Evolutionary conservation across 257 asterid species (phyloP), one percentile per base, ranked within the genome.

Genomic region (Solanum gandarillasii): DNA sequence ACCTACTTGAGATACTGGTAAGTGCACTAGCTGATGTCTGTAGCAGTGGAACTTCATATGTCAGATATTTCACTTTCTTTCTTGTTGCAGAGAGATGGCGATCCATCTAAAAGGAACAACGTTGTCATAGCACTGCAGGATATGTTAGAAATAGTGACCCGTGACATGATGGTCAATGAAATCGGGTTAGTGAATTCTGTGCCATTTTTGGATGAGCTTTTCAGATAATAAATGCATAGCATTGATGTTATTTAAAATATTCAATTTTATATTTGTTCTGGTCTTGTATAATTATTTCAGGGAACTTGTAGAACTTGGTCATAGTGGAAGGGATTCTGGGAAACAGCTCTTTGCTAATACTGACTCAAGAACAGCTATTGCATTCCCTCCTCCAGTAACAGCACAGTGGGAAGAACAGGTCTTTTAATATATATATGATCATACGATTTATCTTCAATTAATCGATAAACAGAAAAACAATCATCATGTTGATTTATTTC

Each of bases 341-440:
- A 95, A 93, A 43, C 99, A 97, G 90, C 97, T 95, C 87, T 96
- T 95, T 90, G 95, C 94, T 72, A 96, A 90, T 86, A 88, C 91
- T 55, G 91, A 89, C 48, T 89, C 91, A 83, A 87, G 86, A 87
- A 86, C 87, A 79, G 94, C 94, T 48, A 94, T 95, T 87, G 92
- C 88, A 70, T 96, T 90, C 94, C 99, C 99, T 90, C 99, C 98
- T 35, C 93, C 92, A 79, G 89, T 88, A 90, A 93, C 98, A 87
- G 94, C 99, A 88, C 99, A 96, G 87, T 97, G 99, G 99, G 98
- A 93, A 85, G 99, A 97, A 87, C 99, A 97, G 99, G 99, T 95
- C 91, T 83, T 29, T 86, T 62, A 52, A 85, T 73, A 48, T 82
- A n/a, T 10, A 13, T 82, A 58, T 84, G 75, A 81, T 82, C 70